Conservation (phyloP, 2,329 filamentous ascomycete species). For the Pezicula radicicola region DNA sequence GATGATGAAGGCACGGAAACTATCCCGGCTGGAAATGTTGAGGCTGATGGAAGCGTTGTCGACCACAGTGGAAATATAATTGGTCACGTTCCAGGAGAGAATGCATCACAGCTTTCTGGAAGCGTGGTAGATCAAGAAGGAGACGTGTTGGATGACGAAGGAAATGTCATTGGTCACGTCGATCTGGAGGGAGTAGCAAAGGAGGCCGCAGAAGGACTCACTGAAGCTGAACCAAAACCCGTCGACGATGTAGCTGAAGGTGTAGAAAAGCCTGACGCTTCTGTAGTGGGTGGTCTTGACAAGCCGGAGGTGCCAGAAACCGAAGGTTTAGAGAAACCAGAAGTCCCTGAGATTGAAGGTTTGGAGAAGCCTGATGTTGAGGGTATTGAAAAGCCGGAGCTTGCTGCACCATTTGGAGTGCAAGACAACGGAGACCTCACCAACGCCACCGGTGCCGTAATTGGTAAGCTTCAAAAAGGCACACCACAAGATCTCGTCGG, state of each 20-base stretch:
- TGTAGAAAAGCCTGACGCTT: not conserved
- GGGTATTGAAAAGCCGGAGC: constrained; percentile 42
- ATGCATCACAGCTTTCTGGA: constrained; percentile 38
- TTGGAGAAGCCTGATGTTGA: constrained; percentile 41
- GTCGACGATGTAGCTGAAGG: constrained; percentile 5
- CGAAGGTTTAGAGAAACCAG: constrained; percentile 23
- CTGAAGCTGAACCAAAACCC: constrained; percentile 4
- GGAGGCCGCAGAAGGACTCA: not conserved
- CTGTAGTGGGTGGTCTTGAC: not conserved
- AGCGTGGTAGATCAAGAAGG: constrained; percentile 49
- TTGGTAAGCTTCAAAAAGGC: constrained; percentile 44
- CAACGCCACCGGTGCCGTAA: constrained; percentile 49
- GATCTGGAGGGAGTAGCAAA: constrained; percentile 3
- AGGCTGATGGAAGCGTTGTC: constrained; percentile 51
- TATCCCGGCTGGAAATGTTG: constrained; percentile 26
- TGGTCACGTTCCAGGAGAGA: constrained; percentile 46
- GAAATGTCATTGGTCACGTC: constrained; percentile 41
- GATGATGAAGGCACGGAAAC: constrained; percentile 11
- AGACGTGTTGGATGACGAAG: constrained; percentile 54
- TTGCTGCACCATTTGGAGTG: constrained; percentile 42
- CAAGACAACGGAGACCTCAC: constrained; percentile 54
- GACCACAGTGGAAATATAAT: constrained; percentile 51
- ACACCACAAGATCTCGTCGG: constrained; percentile 45
- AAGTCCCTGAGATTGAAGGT: constrained; percentile 23
- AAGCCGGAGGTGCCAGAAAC: constrained; percentile 13